Conservation (phyloP, 2,329 filamentous ascomycete genomes). For the Aphanoascus verrucosus region DNA sequence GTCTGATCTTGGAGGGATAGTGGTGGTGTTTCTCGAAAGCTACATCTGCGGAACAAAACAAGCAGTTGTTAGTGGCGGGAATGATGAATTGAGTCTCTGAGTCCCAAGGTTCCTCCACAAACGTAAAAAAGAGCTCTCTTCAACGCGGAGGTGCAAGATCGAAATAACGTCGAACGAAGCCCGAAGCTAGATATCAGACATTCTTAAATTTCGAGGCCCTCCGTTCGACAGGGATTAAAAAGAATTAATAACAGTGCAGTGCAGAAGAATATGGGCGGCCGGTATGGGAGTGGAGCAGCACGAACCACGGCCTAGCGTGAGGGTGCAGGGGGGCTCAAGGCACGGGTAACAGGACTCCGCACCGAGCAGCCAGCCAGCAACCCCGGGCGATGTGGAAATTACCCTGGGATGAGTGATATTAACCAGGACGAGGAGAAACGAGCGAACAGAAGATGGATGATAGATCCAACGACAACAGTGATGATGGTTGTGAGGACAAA, state of each 20-base stretch:
- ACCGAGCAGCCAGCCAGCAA: background rate
- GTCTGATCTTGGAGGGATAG: conserved; percentile 42
- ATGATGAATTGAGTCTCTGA: background rate
- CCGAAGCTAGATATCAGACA: conserved; percentile 4
- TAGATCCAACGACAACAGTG: background rate
- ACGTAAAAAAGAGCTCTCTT: background rate
- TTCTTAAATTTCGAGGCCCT: background rate
- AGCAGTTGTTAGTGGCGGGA: background rate
- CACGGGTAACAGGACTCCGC: background rate
- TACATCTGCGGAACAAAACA: conserved; percentile 11
- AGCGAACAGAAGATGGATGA: conserved; percentile 9
- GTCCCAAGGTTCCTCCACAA: background rate
- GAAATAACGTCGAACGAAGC: background rate
- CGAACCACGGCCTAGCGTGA: conserved; percentile 6
- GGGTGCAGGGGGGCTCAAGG: conserved; percentile 4
- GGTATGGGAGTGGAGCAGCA: conserved; percentile 3
- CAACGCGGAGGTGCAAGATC: background rate
- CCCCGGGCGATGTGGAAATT: conserved; percentile 1
- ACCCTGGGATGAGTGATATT: background rate
- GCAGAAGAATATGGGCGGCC: conserved; percentile 1
- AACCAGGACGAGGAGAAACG: background rate
- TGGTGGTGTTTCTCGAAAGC: conserved; percentile 4
- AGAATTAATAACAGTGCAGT: conserved; percentile 6
- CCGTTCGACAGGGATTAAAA: conserved; percentile 8
- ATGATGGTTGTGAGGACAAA: background rate